Evolutionary conservation across 2,329 filamentous ascomycete genomes (phyloP).

Genomic region (Cordyceps pruinosa): DNA sequence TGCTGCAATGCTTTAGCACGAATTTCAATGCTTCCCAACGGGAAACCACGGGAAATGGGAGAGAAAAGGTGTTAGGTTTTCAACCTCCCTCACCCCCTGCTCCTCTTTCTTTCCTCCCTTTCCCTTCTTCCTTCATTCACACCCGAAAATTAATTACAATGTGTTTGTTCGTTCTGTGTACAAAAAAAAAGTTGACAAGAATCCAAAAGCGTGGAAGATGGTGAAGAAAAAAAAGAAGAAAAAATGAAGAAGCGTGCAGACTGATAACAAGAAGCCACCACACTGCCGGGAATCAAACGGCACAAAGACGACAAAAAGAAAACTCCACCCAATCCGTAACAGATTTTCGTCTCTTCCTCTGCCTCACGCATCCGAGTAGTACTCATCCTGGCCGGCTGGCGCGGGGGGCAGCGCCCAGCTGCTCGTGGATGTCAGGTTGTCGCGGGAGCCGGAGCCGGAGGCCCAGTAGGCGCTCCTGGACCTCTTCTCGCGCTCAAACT

Average conservation of each 20-base stretch:
- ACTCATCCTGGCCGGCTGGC: slow-evolving; percentile 42
- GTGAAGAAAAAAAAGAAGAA: too few species aligned
- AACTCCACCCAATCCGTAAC: background rate
- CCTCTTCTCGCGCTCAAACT: slow-evolving; percentile 72
- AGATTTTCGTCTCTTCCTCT: slow-evolving; percentile 2
- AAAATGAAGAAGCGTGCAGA: background rate
- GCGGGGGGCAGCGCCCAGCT: slow-evolving; percentile 37
- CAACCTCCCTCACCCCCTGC: too few species aligned
- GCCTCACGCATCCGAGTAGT: slow-evolving; percentile 49
- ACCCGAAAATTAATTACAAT: slow-evolving; percentile 3
- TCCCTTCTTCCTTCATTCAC: too few species aligned
- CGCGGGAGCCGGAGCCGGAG: slow-evolving; percentile 33
- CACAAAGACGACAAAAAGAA: background rate
- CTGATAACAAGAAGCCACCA: background rate
- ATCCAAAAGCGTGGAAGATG: background rate
- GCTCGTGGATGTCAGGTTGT: slow-evolving; percentile 37
- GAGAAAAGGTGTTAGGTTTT: too few species aligned
- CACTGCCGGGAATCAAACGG: background rate
- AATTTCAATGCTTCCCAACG: too few species aligned
- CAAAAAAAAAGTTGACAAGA: background rate
- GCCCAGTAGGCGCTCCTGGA: slow-evolving; percentile 45
- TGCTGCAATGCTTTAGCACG: too few species aligned
- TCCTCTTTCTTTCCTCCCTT: too few species aligned
- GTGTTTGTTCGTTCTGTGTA: background rate
- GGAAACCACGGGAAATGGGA: too few species aligned